These are phyloP conservation scores for Durotheca rogersii DNA, from an alignment of 495 filamentous ascomycete genomes.

Conservation along the genomic window DNA sequence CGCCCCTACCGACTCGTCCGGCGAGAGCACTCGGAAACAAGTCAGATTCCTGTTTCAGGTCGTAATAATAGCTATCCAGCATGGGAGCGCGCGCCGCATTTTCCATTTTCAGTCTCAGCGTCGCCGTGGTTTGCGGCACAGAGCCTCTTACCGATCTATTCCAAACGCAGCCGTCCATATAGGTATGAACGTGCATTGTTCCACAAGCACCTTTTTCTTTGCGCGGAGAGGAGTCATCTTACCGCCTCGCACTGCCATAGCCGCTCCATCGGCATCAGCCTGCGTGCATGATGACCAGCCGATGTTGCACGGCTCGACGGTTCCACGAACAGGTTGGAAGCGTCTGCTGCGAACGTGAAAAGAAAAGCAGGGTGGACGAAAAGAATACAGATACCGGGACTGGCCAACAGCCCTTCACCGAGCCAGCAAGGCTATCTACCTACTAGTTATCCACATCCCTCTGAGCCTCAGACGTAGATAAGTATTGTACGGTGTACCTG, in stretches of 20 bases:
- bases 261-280: not conserved
- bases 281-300: slow-evolving; percentile 3
- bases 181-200: slow-evolving; percentile 4
- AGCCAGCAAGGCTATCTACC: not conserved
- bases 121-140: not conserved
- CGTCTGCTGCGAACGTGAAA: too few species aligned
- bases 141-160: not conserved
- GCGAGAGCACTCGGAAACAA: not conserved
- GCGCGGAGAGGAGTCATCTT: not conserved
- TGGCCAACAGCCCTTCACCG: not conserved
- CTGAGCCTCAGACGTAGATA: slow-evolving; percentile 4
- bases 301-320: slow-evolving; percentile 13
- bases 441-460: too few species aligned
- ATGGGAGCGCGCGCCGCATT: slow-evolving; percentile 1
- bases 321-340: not conserved
- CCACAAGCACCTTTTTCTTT: slow-evolving; percentile 3
- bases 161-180: not conserved
- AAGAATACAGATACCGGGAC: not conserved
- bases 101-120: not conserved
- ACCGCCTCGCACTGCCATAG: not conserved
- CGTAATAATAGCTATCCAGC: not conserved
- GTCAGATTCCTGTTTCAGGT: not conserved
- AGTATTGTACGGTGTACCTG: too few species aligned
- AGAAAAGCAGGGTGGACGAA: too few species aligned
- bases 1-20: too few species aligned